Base-by-base conservation (phyloP, 192 early-diverging fungal genomes). In the Glomus cerebriforme region DNA sequence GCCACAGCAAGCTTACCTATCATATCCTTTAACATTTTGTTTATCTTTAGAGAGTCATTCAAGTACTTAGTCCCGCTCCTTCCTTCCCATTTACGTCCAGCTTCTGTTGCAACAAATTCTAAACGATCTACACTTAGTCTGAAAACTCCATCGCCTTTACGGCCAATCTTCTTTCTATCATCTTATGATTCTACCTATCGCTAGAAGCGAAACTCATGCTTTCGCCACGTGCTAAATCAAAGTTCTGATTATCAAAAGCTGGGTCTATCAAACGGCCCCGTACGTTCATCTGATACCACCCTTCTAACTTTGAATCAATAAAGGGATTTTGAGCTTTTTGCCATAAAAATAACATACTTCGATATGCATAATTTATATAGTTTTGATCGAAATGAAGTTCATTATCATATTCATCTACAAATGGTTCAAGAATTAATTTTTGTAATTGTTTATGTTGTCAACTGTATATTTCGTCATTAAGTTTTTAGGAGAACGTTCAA, bases 1-100 rank as follows among this genome's bases (percentile, higher is more conserved):
- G 8, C 29, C 22, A n/a, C 59, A n/a, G 54, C 10, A 59, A 74
- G 54, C 24, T 74, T 31, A 6, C 5, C 58, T 74, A n/a, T 4
- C 72, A 74, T 74, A 34, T 74, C 72, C 19, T 74, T 74, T 22
- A 74, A 34, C 54, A 74, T 59, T 59, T 74, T 70, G 8, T n/a
- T 27, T 9, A 70, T 2, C 27, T 69, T 70, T 45, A 70, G 26
- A 2, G 67, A 47, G 35, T 74, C 72, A n/a, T 7, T 60, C 54
- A 74, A 17, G 22, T 60, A 59, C 7, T 74, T 74, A 24, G 72
- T 74, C 2, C 29, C 72, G 6, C 12, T 72, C 0, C 31, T 27
- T 6, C 29, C 70, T 54, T 72, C 70, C 43, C 45, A 72, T 64
- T 64, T 43, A 2, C 60, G 7, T 1, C 75, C 59, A 0, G 58